Percentiles rank a stretch among this genome's conserved stretches.
phyloP scores from a whole-genome alignment of 1,139 yeast genomes.

The Hanseniaspora sp. region DNA sequence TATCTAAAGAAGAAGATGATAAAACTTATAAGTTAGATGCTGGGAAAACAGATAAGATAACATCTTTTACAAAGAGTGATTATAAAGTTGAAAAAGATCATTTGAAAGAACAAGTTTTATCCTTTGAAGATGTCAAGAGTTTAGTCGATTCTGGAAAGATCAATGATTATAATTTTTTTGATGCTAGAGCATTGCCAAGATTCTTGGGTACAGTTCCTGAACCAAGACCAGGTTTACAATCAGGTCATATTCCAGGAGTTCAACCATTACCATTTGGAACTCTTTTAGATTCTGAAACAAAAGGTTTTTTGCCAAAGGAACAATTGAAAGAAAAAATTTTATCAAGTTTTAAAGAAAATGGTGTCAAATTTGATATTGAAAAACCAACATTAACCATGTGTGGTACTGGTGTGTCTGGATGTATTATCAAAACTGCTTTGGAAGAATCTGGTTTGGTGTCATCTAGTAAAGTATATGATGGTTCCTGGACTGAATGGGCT shows the following conservation, averaged over 20 bases:
- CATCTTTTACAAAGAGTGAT: conserved; percentile 33
- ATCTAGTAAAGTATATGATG: conserved; percentile 59
- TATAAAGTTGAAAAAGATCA: conserved; percentile 43
- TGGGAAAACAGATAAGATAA: conserved; percentile 19
- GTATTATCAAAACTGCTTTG: conserved; percentile 62
- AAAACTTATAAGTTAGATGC: conserved; percentile 35
- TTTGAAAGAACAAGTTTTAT: conserved; percentile 51
- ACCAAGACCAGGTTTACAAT: conserved; percentile 74
- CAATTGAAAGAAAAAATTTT: conserved; percentile 22
- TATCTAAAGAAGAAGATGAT: conserved; percentile 21
- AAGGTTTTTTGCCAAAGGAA: conserved; percentile 16
- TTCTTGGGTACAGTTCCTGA: conserved; percentile 73
- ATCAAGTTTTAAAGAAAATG: conserved; percentile 19
- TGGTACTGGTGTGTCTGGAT: conserved; percentile 93
- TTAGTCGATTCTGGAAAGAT: conserved; percentile 41
- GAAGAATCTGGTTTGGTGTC: conserved; percentile 43
- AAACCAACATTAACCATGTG: conserved; percentile 77
- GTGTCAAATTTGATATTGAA: conserved; percentile 31
- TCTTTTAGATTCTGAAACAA: conserved; percentile 39
- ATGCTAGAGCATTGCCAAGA: conserved; percentile 69
- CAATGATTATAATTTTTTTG: conserved; percentile 47
- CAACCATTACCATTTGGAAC: conserved; percentile 63
- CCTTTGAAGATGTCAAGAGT: conserved; percentile 37
- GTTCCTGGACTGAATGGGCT: conserved; percentile 71
- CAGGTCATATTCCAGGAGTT: conserved; percentile 84